Evolutionary conservation across 176 grass and related monocot species (phyloP).

Genomic region (Oryza longistaminata): DNA sequence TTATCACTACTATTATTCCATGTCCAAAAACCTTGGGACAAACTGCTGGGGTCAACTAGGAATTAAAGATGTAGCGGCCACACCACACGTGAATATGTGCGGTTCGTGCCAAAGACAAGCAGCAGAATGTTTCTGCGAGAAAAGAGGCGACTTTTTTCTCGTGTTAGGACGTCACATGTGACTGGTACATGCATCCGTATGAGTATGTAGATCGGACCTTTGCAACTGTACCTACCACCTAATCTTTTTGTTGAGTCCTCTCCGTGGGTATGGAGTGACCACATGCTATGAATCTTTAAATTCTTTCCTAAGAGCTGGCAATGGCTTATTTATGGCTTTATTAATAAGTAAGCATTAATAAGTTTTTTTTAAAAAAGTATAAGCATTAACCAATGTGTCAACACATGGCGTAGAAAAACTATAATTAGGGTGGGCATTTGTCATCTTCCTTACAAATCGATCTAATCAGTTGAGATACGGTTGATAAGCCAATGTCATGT

Average conservation of each 20-base stretch:
- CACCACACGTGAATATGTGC: slow-evolving; percentile 34
- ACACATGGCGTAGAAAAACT: too few species aligned
- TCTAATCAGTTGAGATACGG: too few species aligned
- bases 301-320: not conserved
- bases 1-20: not conserved
- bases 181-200: not conserved
- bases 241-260: not conserved
- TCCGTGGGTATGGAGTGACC: not conserved
- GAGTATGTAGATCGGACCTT: slow-evolving; percentile 15
- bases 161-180: slow-evolving; percentile 23
- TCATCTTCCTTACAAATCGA: too few species aligned
- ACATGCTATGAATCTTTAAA: not conserved
- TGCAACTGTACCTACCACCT: slow-evolving; percentile 21
- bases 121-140: slow-evolving; percentile 40
- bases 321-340: not conserved
- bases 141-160: slow-evolving; percentile 29
- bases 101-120: slow-evolving; percentile 12
- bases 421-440: too few species aligned
- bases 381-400: too few species aligned
- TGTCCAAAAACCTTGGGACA: not conserved
- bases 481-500: too few species aligned
- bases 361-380: too few species aligned
- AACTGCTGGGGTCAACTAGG: not conserved
- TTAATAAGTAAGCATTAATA: not conserved
- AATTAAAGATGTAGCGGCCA: not conserved